phyloP scores from a whole-genome alignment of 139 green algal genomes.

The Chlorella sp. region DNA sequence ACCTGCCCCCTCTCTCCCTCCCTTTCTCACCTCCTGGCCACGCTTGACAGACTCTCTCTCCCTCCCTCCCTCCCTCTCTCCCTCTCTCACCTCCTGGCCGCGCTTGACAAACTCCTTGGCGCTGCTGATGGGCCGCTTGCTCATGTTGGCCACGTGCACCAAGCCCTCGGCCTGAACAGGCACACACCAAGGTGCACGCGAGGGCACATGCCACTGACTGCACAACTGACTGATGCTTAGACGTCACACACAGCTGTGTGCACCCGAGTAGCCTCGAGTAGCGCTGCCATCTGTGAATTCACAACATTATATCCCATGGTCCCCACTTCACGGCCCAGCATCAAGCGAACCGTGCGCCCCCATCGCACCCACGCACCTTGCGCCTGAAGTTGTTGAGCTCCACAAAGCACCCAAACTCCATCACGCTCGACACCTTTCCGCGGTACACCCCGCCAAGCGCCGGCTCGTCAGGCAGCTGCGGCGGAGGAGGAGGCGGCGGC shows the following conservation, averaged over 20 bases:
- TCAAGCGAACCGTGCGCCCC: too few species aligned
- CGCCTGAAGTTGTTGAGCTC: conserved; percentile 69
- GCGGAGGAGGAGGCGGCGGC: conserved; percentile 16
- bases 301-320: too few species aligned
- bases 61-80: too few species aligned
- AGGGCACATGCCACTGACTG: too few species aligned
- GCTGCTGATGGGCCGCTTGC: conserved; percentile 46
- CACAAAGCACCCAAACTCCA: conserved; percentile 97
- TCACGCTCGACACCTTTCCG: conserved; percentile 60
- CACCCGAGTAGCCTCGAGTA: too few species aligned
- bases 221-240: too few species aligned
- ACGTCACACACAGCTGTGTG: too few species aligned
- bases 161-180: conserved; percentile 73
- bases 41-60: conserved; percentile 71
- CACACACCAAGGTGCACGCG: background rate
- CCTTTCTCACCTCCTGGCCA: conserved; percentile 58
- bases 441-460: conserved; percentile 74
- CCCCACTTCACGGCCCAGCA: too few species aligned
- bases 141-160: conserved; percentile 89
- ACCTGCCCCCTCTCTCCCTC: too few species aligned
- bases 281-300: too few species aligned
- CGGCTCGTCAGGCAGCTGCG: conserved; percentile 42
- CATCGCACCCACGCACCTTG: conserved; percentile 1
- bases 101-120: conserved; percentile 72
- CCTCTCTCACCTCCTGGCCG: conserved; percentile 57